These are phyloP conservation scores for Fragilariopsis cylindrus DNA, from an alignment of 108 stramenopile species.

Conservation along the genomic window DNA sequence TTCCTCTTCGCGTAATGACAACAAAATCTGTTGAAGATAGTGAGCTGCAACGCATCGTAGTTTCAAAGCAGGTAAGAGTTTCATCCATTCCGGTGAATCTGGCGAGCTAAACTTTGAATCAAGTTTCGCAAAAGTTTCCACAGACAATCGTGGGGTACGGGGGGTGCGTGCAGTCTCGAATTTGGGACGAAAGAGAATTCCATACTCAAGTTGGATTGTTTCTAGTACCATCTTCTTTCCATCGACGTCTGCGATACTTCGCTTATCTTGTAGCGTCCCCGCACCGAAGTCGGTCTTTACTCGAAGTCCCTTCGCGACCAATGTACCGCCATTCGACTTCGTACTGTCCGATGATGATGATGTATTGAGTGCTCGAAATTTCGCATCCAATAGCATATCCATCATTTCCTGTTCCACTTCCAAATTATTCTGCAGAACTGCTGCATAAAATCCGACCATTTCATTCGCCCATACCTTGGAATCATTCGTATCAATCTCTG, in stretches of 20 bases:
- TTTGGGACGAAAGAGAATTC: slow-evolving; percentile 1
- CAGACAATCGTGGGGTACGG: not conserved
- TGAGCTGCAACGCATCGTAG: slow-evolving; percentile 71
- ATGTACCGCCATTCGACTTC: not conserved
- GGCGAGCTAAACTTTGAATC: not conserved
- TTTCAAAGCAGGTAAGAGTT: slow-evolving; percentile 60
- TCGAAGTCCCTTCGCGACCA: not conserved
- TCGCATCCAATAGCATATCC: slow-evolving; percentile 35
- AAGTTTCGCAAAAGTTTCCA: slow-evolving; percentile 9
- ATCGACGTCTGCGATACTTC: not conserved
- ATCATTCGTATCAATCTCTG: slow-evolving; percentile 27
- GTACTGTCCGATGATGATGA: not conserved
- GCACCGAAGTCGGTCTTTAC: not conserved
- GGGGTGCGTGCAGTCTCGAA: too few species aligned
- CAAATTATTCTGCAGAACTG: slow-evolving; percentile 41
- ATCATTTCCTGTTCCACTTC: slow-evolving; percentile 41
- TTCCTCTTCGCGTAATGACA: slow-evolving; percentile 34
- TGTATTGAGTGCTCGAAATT: slow-evolving; percentile 29
- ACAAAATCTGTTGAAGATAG: slow-evolving; percentile 68
- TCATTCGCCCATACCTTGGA: slow-evolving; percentile 46
- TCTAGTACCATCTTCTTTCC: not conserved
- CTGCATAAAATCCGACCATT: slow-evolving; percentile 44
- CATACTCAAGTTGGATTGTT: slow-evolving; percentile 9
- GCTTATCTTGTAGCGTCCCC: slow-evolving; percentile 2
- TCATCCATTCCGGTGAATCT: slow-evolving; percentile 24